A percentile compares a stretch with the other conserved stretches of the same genome.
Conservation (phyloP, 768 basidiomycete genomes). For the Leccinum uliginosum region DNA sequence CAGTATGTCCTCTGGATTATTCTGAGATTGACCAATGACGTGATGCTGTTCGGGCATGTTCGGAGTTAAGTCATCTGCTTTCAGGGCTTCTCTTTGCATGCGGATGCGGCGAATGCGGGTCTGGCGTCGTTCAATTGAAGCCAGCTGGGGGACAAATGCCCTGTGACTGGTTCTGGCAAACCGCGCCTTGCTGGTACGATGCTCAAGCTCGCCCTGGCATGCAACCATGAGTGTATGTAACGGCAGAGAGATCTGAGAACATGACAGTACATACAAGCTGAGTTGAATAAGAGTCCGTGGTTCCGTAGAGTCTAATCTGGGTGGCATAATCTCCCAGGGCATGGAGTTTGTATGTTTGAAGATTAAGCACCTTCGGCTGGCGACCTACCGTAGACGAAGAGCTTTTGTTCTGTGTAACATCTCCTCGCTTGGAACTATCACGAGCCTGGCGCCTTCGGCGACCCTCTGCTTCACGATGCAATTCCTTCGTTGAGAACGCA, state of each 20-base stretch:
- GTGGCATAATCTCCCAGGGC: background rate
- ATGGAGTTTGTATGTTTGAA: background rate
- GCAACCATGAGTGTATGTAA: background rate
- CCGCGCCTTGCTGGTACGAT: background rate
- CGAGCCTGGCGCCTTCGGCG: too few relatives aligned
- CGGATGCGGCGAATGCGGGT: background rate
- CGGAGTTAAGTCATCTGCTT: background rate
- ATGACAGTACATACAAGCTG: background rate
- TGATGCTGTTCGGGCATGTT: background rate
- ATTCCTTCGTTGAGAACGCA: background rate
- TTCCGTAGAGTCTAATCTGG: background rate
- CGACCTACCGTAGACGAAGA: background rate
- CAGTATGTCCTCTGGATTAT: background rate
- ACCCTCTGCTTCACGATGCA: background rate
- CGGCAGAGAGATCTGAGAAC: background rate
- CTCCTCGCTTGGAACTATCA: background rate
- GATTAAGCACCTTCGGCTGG: background rate
- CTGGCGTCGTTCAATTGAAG: background rate
- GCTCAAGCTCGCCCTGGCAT: background rate
- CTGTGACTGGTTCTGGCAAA: background rate
- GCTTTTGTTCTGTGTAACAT: background rate
- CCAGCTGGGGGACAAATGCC: background rate
- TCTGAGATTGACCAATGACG: background rate
- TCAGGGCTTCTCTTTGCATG: background rate
- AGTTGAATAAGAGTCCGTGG: too few relatives aligned